Evolutionary conservation across 176 grass and related monocot species (phyloP), one percentile per base, ranked within the genome.

Genomic region (Poa annua): DNA sequence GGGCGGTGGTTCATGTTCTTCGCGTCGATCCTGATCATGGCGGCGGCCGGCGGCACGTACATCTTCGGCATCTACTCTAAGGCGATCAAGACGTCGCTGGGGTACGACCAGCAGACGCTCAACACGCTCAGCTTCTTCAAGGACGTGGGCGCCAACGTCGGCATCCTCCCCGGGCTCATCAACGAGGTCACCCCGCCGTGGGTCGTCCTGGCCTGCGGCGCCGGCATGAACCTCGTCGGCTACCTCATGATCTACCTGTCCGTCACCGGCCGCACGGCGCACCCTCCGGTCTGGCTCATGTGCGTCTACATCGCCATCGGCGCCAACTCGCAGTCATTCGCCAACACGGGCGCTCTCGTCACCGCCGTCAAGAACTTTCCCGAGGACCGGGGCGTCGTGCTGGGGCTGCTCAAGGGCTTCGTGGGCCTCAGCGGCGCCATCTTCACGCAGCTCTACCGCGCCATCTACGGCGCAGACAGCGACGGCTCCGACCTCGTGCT

Each of bases 41-140:
- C 89, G 25, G 79, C 91, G 2, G 62, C 94, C 4, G 90, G 90
- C 32, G 88, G 86, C 64, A 93, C 91, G 14, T 97, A 97, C 91
- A 91, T 97, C 76, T 97, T 93, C 50, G 94, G 68, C 35, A 74
- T 93, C 42, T 97, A 93, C 79, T 92, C 91, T 26, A 91, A 91
- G 78, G 91, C 82, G 33, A 84, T 97, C 85, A 91, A 93, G 83
- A 52, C 82, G 33, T 84, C 94, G 21, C 84, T 97, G 0, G 91
- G 91, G 3, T 97, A 97, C 75, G 60, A 92, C 89, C 91, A 97
- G 88, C 79, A 83, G 86, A 92, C 85, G 62, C 94, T 97, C 14
- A 97, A 94, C 89, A 94, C 85, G 62, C 85, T 97, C 0, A 84
- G 86, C 80, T 94, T 94, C 89, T 94, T 94, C 89, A 97, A 97